Evolutionary conservation across 116 monocot species (phyloP).

Genomic region (Trichopus zeylanicus): DNA sequence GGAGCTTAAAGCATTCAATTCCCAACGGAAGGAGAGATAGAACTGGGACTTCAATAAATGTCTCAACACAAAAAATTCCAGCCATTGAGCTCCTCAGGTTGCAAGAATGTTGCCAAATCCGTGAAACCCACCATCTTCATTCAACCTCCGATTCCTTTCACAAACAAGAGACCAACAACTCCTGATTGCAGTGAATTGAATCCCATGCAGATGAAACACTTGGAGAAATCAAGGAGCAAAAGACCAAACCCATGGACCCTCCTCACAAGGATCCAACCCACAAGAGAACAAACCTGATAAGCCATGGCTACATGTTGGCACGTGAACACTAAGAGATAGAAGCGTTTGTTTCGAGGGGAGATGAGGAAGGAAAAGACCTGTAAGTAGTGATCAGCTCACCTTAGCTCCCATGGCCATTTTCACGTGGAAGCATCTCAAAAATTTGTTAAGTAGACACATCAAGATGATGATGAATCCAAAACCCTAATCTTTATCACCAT

Average conservation of each 20-base stretch:
- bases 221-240: not conserved
- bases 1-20: too few species aligned
- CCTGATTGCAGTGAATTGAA: too few species aligned
- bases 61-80: too few species aligned
- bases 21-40: too few species aligned
- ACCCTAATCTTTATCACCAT: conserved; percentile 10
- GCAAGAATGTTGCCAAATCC: conserved; percentile 15
- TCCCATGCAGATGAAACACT: too few species aligned
- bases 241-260: not conserved
- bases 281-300: conserved; percentile 33
- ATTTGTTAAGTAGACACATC: not conserved
- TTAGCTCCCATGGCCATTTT: conserved; percentile 20
- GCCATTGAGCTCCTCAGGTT: conserved; percentile 4
- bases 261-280: conserved; percentile 25
- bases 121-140: conserved; percentile 26
- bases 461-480: not conserved
- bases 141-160: not conserved
- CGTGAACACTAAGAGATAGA: conserved; percentile 30
- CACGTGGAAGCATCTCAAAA: conserved; percentile 36
- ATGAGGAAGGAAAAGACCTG: conserved; percentile 12
- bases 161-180: too few species aligned
- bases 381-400: conserved; percentile 1
- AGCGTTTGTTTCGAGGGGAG: conserved; percentile 10
- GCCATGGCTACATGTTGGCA: conserved; percentile 28
- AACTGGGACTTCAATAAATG: too few species aligned